Evolutionary conservation across 345 rosid genomes (phyloP).

Genomic region (Rhodomyrtus tomentosa): DNA sequence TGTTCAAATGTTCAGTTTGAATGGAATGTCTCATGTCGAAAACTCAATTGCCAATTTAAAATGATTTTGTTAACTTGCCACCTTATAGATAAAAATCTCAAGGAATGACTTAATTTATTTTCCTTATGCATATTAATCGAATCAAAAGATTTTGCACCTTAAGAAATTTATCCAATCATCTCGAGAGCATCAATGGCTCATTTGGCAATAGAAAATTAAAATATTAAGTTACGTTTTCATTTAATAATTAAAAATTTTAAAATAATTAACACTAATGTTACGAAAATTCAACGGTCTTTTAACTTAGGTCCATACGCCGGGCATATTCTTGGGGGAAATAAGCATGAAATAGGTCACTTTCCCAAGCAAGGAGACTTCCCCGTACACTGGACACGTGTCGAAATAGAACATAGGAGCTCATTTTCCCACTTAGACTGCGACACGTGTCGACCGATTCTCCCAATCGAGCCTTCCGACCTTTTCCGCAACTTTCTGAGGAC

Average conservation of each 20-base stretch:
- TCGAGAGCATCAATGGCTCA: background rate
- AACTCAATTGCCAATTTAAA: background rate
- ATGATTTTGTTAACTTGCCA: background rate
- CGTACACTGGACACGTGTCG: background rate
- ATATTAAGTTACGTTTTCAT: too few species aligned
- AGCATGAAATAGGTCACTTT: background rate
- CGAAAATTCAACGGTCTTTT: too few species aligned
- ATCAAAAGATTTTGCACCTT: too few species aligned
- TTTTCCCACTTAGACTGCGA: background rate
- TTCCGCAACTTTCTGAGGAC: background rate
- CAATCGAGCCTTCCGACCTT: background rate
- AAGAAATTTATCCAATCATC: too few species aligned
- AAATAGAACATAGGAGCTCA: background rate
- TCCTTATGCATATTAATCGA: too few species aligned
- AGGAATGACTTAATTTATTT: too few species aligned
- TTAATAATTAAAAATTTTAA: too few species aligned
- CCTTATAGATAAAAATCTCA: background rate
- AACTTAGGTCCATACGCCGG: background rate
- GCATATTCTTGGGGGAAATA: background rate
- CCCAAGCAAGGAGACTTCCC: background rate
- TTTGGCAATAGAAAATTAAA: too few species aligned
- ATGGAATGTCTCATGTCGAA: background rate
- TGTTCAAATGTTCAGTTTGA: background rate
- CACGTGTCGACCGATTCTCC: background rate
- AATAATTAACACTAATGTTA: too few species aligned